phyloP scores from a whole-genome alignment of 495 filamentous ascomycete genomes.

The Xylaria castorea region DNA sequence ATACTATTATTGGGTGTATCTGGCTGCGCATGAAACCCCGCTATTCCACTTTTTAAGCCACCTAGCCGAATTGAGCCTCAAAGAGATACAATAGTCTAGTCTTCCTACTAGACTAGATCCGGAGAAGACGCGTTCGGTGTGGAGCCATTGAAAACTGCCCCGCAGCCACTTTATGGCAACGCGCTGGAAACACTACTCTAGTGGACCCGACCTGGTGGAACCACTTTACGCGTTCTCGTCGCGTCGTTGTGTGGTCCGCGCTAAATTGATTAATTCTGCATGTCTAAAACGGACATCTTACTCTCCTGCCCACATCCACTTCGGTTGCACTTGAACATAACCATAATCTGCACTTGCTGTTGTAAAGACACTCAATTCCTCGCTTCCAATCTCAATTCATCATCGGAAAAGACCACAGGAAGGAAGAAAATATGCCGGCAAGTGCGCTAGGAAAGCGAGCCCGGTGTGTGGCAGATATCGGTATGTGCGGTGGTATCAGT shows the following conservation, averaged over 20 bases:
- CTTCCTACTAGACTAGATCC: not conserved
- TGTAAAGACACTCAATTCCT: not conserved
- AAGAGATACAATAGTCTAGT: no score
- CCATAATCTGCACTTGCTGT: not conserved
- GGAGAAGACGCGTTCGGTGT: conserved; percentile 1
- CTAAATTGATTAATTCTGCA: conserved; percentile 30
- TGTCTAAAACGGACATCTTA: conserved; percentile 12
- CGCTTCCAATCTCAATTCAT: not conserved
- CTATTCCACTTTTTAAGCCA: no score
- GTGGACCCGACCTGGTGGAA: not conserved
- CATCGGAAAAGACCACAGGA: conserved; percentile 6
- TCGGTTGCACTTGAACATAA: conserved; percentile 11
- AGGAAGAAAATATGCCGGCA: conserved; percentile 60
- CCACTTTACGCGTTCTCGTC: conserved; percentile 40
- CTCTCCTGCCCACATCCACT: conserved; percentile 15
- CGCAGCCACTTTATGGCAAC: not conserved
- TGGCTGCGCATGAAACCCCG: no score
- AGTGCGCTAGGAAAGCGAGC: conserved; percentile 77
- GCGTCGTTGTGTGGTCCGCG: conserved; percentile 35
- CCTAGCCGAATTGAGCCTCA: no score
- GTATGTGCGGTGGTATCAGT: conserved; percentile 54
- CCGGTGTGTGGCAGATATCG: conserved; percentile 60
- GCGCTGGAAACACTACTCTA: conserved; percentile 2
- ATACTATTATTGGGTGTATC: no score
- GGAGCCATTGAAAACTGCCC: not conserved